Evolutionary conservation across 495 filamentous ascomycete genomes (phyloP).

Genomic region (Daldinia childiae): DNA sequence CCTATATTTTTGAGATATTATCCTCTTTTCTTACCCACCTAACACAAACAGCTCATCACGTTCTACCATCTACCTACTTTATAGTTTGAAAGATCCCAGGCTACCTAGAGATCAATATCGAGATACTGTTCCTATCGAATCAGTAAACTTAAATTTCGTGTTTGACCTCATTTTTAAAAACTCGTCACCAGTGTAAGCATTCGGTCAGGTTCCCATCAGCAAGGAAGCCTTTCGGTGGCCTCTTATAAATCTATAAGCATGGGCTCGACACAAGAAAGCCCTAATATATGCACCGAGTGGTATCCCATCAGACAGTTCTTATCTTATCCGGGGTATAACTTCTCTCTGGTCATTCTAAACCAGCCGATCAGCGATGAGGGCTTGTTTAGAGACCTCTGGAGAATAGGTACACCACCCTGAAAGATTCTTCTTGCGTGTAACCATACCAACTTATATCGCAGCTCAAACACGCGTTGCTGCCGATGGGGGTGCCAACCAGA

Average conservation of each 20-base stretch:
- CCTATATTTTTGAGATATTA: too few relatives aligned
- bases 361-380: constrained; percentile 69
- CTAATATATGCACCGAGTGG: constrained; percentile 35
- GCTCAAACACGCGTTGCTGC: constrained; percentile 74
- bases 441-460: constrained; percentile 44
- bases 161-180: too few relatives aligned
- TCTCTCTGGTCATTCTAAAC: constrained; percentile 75
- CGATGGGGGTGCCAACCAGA: constrained; percentile 88
- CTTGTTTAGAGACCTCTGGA: constrained; percentile 62
- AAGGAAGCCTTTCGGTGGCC: not conserved
- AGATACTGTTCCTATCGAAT: too few relatives aligned
- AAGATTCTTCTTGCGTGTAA: not conserved
- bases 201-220: too few relatives aligned
- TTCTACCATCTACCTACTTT: too few relatives aligned
- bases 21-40: too few relatives aligned
- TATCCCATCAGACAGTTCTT: constrained; percentile 45
- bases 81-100: too few relatives aligned
- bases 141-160: too few relatives aligned
- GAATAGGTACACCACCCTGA: constrained; percentile 60
- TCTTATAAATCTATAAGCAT: constrained; percentile 10
- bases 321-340: constrained; percentile 43
- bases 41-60: too few relatives aligned
- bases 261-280: constrained; percentile 7
- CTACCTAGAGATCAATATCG: too few relatives aligned
- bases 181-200: too few relatives aligned